Evolutionary conservation across 768 basidiomycete genomes (phyloP), one percentile per base, ranked within the genome.

Genomic region (Rhodosporidiobolus sp.): DNA sequence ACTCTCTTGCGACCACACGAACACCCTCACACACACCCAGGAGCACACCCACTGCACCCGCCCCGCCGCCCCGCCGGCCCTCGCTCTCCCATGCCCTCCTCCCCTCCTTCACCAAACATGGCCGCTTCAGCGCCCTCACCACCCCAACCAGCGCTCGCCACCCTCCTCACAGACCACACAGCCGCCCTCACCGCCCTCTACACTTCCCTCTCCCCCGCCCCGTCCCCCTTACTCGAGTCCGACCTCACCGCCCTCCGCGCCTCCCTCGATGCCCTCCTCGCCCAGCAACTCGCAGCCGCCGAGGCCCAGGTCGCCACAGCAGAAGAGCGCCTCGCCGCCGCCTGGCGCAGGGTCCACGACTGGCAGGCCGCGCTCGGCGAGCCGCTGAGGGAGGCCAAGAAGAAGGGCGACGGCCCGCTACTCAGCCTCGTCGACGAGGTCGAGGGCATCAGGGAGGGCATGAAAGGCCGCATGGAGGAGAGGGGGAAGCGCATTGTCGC

Each of bases 261-360:
- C 26, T 17, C 45, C 14, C 56, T 60, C n/a, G 16, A n/a, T 2
- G 11, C 28, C 19, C 3, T 34, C 19, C 43, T 57, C 49, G 32
- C 70, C 11, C 5, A 65, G n/a, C 61, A 67, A 72, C 58, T 63
- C 63, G 73, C 46, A 20, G 12, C 34, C n/a, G 62, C 43, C 62
- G 22, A 67, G 20, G 57, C 43, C 49, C 43, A 50, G 28, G 50
- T 68, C 48, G 34, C 66, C 4, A 63, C 59, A 32, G 61, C 67
- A 35, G 57, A 58, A 28, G 69, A 89, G 87, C 79, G 89, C 45
- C 90, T 92, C 77, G 87, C 90, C 76, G 88, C 89, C 12, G 90
- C 90, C 74, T 85, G 90, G 14, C 89, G 90, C 76, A 89, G 92
- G 73, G 82, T 92, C 28, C 84, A 85, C 61, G 87, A 83, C 86